Evolutionary conservation across 768 basidiomycete species (phyloP).

Genomic region (Gymnopilus dilepis): DNA sequence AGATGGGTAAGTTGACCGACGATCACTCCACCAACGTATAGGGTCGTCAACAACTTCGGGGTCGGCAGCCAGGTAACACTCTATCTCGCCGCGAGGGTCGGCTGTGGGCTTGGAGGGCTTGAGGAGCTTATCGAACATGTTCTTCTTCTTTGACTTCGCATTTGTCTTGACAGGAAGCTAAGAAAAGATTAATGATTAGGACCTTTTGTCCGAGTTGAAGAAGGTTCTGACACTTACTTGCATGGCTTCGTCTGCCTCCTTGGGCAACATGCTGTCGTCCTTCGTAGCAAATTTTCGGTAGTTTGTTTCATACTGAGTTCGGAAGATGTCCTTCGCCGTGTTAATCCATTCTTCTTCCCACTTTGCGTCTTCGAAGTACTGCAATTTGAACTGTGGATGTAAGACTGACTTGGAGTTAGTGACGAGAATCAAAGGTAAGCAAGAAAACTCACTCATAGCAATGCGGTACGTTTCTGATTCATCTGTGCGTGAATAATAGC

Average conservation of each 20-base stretch:
- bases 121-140: slow-evolving; percentile 37
- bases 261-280: no score
- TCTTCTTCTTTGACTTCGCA: slow-evolving; percentile 18
- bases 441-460: slow-evolving; percentile 40
- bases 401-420: slow-evolving; percentile 14
- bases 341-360: slow-evolving; percentile 27
- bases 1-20: slow-evolving; percentile 27
- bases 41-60: slow-evolving; percentile 29
- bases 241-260: no score
- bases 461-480: slow-evolving; percentile 36
- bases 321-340: slow-evolving; percentile 18
- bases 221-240: no score
- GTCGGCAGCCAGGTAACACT: slow-evolving; percentile 31
- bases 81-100: slow-evolving; percentile 30
- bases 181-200: no score
- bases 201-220: no score
- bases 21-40: slow-evolving; percentile 37
- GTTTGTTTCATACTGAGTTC: slow-evolving; percentile 15
- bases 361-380: slow-evolving; percentile 25
- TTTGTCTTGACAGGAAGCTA: no score
- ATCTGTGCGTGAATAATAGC: slow-evolving; percentile 38
- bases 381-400: slow-evolving; percentile 26
- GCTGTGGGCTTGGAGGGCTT: slow-evolving; percentile 20
- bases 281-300: not conserved
- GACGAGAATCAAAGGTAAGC: not conserved